Conservation (phyloP, 345 rosid species). For the Hibiscus syriacus region DNA sequence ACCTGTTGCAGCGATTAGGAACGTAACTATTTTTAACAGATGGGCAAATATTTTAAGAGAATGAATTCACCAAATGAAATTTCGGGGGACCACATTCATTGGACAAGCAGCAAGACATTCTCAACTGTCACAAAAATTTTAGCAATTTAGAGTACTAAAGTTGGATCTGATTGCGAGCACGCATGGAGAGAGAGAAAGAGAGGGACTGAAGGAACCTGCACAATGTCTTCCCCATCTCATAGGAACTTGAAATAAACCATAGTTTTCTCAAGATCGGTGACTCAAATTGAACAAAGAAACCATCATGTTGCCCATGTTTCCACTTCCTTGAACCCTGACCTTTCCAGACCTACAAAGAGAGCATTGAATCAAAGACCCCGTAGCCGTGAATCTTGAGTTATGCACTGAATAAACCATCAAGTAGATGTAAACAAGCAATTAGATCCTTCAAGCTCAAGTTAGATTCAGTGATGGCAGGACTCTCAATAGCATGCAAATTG, state of each 20-base stretch:
- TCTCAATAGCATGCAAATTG: not conserved
- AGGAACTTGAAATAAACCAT: constrained; percentile 83
- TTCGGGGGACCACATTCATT: not conserved
- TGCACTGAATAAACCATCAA: not conserved
- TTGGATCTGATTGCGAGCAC: not conserved
- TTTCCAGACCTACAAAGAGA: constrained; percentile 9
- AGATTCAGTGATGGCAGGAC: not conserved
- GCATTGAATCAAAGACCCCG: not conserved
- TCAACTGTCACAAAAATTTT: not conserved
- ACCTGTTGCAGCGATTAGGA: not conserved
- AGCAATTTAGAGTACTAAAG: not conserved
- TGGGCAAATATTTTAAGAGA: not conserved
- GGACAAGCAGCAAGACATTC: not conserved
- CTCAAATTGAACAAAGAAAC: constrained; percentile 91
- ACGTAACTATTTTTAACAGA: not conserved
- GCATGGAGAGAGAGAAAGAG: not conserved
- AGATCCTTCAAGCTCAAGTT: too few species aligned
- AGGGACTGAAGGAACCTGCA: constrained; percentile 52
- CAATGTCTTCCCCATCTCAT: constrained; percentile 66
- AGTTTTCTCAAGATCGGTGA: constrained; percentile 59
- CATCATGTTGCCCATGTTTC: constrained; percentile 85
- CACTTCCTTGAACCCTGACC: constrained; percentile 99
- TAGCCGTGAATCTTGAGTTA: not conserved
- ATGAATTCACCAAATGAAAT: not conserved
- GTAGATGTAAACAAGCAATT: not conserved